These are phyloP conservation scores for Lipomyces anomalus DNA, from an alignment of 805 yeast species.

Conservation along the genomic window DNA sequence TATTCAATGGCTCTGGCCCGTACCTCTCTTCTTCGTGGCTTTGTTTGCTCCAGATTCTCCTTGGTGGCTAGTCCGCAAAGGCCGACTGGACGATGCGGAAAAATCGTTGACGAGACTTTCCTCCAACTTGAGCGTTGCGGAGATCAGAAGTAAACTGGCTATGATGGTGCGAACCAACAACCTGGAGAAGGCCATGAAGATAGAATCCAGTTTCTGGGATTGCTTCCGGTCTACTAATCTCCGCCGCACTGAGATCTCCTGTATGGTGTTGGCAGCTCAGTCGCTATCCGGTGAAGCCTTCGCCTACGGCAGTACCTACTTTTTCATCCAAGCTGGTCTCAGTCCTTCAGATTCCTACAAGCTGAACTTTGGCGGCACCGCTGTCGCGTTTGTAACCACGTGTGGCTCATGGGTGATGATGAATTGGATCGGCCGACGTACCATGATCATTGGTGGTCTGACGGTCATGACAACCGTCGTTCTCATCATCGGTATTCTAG, in stretches of 20 bases:
- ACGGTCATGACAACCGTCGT: constrained; percentile 35
- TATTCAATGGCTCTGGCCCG: constrained; percentile 55
- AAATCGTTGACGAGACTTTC: neutral
- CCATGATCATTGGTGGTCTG: constrained; percentile 34
- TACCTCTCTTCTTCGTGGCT: constrained; percentile 38
- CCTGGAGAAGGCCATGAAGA: constrained; percentile 22
- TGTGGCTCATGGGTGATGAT: constrained; percentile 22
- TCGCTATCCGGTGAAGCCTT: constrained; percentile 25
- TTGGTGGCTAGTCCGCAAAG: constrained; percentile 6
- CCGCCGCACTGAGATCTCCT: constrained; percentile 23
- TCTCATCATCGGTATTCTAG: constrained; percentile 39
- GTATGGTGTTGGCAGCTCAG: constrained; percentile 37
- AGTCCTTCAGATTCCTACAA: constrained; percentile 36
- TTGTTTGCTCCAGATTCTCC: constrained; percentile 39
- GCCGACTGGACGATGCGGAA: constrained; percentile 1
- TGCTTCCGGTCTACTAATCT: constrained; percentile 39
- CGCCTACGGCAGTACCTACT: constrained; percentile 39
- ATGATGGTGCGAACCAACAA: constrained; percentile 42
- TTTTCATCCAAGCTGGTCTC: constrained; percentile 42
- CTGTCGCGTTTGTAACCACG: constrained; percentile 7
- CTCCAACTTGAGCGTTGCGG: neutral
- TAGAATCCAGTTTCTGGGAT: constrained; percentile 28
- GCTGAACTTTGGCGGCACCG: constrained; percentile 43
- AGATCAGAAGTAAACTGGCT: neutral
- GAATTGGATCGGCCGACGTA: constrained; percentile 24